Conservation (phyloP, 2,329 filamentous ascomycete genomes). For the Nemania sp. region DNA sequence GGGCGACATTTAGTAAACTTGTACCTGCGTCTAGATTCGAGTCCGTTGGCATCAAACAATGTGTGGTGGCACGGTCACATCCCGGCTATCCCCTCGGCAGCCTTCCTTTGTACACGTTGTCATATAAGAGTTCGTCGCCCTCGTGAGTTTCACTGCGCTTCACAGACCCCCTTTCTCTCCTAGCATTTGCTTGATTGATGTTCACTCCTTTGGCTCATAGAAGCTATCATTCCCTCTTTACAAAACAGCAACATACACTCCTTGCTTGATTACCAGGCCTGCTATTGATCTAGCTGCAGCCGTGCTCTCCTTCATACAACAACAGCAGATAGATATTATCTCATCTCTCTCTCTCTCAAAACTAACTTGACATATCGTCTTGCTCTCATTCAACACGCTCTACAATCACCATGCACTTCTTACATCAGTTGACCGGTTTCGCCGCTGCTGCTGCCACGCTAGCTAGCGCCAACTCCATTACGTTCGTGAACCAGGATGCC, state of each 20-base stretch:
- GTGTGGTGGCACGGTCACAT: slow-evolving; percentile 22
- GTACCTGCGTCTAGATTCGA: slow-evolving; percentile 27
- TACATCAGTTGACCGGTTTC: slow-evolving; percentile 20
- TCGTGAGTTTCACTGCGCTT: slow-evolving; percentile 14
- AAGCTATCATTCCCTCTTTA: slow-evolving; percentile 37
- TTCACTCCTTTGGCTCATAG: slow-evolving; percentile 33
- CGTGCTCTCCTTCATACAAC: slow-evolving; percentile 20
- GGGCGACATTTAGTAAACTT: background rate
- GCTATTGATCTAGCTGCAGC: slow-evolving; percentile 31
- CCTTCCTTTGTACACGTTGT: slow-evolving; percentile 21
- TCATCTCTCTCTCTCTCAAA: slow-evolving; percentile 13
- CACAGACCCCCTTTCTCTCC: slow-evolving; percentile 12
- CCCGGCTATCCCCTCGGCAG: slow-evolving; percentile 17
- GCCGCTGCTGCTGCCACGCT: slow-evolving; percentile 21
- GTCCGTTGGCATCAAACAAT: slow-evolving; percentile 23
- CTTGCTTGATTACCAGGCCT: slow-evolving; percentile 36
- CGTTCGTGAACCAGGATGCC: slow-evolving; percentile 63
- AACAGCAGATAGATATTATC: slow-evolving; percentile 9
- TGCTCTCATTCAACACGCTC: slow-evolving; percentile 30
- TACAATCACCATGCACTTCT: slow-evolving; percentile 61
- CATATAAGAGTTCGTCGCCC: slow-evolving; percentile 31
- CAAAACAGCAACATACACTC: slow-evolving; percentile 37
- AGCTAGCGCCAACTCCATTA: slow-evolving; percentile 53
- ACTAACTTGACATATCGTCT: slow-evolving; percentile 17
- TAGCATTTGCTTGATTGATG: slow-evolving; percentile 29